Conservation (phyloP, 1,284 basidiomycete species). For the Cryptococcus sp. region DNA sequence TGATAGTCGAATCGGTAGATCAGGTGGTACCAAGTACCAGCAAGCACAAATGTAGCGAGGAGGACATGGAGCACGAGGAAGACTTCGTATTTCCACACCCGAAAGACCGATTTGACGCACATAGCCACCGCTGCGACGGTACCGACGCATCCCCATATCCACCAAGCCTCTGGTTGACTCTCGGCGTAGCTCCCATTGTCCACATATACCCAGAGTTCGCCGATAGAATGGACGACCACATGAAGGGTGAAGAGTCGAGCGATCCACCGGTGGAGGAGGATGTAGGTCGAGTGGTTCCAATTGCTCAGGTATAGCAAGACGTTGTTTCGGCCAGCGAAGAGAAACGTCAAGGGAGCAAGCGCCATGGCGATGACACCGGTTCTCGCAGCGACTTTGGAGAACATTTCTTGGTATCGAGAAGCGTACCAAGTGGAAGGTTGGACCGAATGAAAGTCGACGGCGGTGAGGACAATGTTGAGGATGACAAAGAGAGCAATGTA, state of each 20-base stretch:
- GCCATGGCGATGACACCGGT: constrained; percentile 27
- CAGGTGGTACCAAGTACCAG: constrained; percentile 30
- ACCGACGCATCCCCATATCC: constrained; percentile 31
- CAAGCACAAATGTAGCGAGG: constrained; percentile 31
- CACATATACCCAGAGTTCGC: constrained; percentile 9
- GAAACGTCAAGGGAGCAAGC: constrained; percentile 31
- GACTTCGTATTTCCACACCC: constrained; percentile 22
- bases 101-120: constrained; percentile 8
- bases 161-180: constrained; percentile 14
- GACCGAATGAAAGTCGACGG: constrained; percentile 8
- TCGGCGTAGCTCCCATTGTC: constrained; percentile 5
- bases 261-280: constrained; percentile 42
- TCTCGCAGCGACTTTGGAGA: constrained; percentile 25
- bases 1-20: constrained; percentile 21
- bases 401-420: constrained; percentile 6
- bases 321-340: constrained; percentile 38
- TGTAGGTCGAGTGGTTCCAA: constrained; percentile 28
- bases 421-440: constrained; percentile 12
- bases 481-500: constrained; percentile 6
- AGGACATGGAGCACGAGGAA: constrained; percentile 34
- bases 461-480: constrained; percentile 10
- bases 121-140: constrained; percentile 7
- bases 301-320: constrained; percentile 29
- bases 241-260: constrained; percentile 27
- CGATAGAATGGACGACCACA: constrained; percentile 26